Evolutionary conservation across 2,329 filamentous ascomycete genomes (phyloP), one percentile per base, ranked within the genome.

Genomic region (Calonectria multiphialidica): DNA sequence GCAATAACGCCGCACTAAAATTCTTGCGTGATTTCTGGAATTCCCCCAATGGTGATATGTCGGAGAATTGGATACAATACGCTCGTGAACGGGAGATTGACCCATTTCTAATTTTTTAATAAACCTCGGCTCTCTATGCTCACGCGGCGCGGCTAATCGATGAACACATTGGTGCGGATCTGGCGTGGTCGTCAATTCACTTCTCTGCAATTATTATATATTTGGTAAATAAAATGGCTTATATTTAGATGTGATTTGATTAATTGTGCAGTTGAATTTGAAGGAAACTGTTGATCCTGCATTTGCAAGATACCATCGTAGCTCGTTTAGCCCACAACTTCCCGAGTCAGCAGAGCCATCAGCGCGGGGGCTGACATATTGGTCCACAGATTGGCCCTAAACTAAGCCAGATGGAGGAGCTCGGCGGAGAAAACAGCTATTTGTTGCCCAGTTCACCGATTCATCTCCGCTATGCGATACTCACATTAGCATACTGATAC

Each of bases 61-160:
- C 49, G 18, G 28, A 37, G 28, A 59, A 28, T 21, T 72, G 71
- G 71, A 72, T 72, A 49, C 50, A 64, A 0, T 72, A 66, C 55
- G 71, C 71, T 12, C 44, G 71, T 5, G 63, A 71, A 28, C 61
- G 66, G 18, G 61, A 72, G 23, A 68, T 67, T 25, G 62, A 59
- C 33, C 61, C 68, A 1, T 73, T 73, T 55, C 53, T 73, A 30
- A 44, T 62, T 12, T 73, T 72, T 30, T 72, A 40, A 62, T 15
- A 16, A 30, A 5, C 28, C 28, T 30, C n/a, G n/a, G n/a, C n/a
- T n/a, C n/a, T 30, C 28, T 30, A 30, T 30, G 5, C 28, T 30
- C 28, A 30, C 28, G 28, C 8, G 5, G 28, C 5, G n/a, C n/a
- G n/a, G n/a, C n/a, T n/a, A n/a, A n/a, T n/a, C n/a, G n/a, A n/a